Base-by-base conservation (phyloP, 257 asterid species). In the Pogostemon cablin region DNA sequence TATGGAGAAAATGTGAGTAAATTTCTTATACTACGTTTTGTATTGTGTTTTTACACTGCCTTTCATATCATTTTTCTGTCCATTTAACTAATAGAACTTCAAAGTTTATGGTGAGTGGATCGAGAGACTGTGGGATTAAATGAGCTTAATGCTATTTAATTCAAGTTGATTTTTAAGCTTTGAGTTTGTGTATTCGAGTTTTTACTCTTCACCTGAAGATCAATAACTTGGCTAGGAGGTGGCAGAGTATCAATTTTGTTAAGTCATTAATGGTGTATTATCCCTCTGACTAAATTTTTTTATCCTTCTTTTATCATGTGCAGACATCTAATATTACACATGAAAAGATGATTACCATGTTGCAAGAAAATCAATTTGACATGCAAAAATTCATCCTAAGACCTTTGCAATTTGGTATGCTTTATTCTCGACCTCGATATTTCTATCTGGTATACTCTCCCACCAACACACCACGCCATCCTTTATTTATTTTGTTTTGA, bases 351-450 rank as follows among this genome's bases (percentile, higher is more conserved):
- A 79, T 86, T 52, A 84, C 73, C 17, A 89, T 87, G 80, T 69
- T 93, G 82, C 72, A 81, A 69, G 90, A 86, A 77, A 89, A 82
- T 81, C 80, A 84, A 58, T 93, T 87, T 84, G 79, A 83, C 66
- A 75, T 83, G 11, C 97, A 93, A 82, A 96, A 91, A 71, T 93
- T 85, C 68, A 85, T 91, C 76, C 87, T 93, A 71, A 93, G 97
- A 85, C 99, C 99, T 3, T 68, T 91, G 90, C 97, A 93, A 79
- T 93, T 93, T 74, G 95, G 95, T 44, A 79, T 93, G 65, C 99
- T 96, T 5, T 91, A 91, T 81, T 93, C 99, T 60, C 88, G 99
- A 68, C 99, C 99, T 69, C 96, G 99, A 46, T 91, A 93, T 79
- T 93, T 91, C 76, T 93, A 96, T 73, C 81, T 91, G 99, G 97